phyloP scores from a whole-genome alignment of 441 rosid species.

The Pelargonium australe region DNA sequence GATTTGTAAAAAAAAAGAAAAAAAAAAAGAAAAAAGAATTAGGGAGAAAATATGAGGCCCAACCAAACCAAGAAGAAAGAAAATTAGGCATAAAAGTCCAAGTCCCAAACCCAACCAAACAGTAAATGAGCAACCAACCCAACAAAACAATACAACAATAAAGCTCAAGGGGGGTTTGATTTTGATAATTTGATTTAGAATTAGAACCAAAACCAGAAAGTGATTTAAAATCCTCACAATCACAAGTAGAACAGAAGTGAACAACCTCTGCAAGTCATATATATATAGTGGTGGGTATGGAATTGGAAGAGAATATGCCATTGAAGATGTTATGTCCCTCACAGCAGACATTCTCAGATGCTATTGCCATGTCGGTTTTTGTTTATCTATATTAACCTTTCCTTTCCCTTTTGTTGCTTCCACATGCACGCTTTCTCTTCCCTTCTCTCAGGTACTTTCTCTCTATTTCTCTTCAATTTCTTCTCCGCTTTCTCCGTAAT shows the following conservation, averaged over 20 bases:
- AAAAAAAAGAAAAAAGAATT: too few relatives aligned
- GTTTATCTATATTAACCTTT: neutral
- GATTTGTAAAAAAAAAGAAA: too few relatives aligned
- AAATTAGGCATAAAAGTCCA: too few relatives aligned
- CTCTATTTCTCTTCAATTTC: neutral
- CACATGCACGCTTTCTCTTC: constrained; percentile 18
- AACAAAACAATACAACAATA: too few relatives aligned
- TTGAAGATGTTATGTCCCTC: constrained; percentile 18
- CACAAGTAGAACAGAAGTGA: neutral
- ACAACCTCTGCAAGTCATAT: constrained; percentile 7
- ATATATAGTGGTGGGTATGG: neutral
- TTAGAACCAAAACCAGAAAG: neutral
- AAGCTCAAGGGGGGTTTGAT: too few relatives aligned
- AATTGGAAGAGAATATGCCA: constrained; percentile 36
- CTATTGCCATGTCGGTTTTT: constrained; percentile 19
- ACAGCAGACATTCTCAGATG: constrained; percentile 28
- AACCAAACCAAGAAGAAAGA: too few relatives aligned
- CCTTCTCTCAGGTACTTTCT: constrained; percentile 21
- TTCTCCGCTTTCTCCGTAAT: neutral
- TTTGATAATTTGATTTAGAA: too few relatives aligned
- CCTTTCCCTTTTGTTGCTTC: neutral
- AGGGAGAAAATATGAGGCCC: too few relatives aligned
- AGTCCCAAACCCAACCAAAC: too few relatives aligned
- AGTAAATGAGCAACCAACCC: too few relatives aligned
- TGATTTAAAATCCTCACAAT: neutral